Evolutionary conservation across 306 rosid species (phyloP).

Genomic region (Rosa lucieae): DNA sequence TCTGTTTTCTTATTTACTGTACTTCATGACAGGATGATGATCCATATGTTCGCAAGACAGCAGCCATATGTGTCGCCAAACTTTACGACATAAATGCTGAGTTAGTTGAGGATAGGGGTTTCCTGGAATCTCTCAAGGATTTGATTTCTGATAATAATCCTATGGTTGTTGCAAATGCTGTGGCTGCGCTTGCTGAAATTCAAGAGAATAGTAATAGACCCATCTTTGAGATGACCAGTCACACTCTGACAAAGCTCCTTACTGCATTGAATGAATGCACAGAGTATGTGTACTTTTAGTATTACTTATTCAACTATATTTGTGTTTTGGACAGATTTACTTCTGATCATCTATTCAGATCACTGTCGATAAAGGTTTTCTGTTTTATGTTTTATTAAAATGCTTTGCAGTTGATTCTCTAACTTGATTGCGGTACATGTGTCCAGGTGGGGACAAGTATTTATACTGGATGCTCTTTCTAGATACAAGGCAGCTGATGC

Average conservation of each 20-base stretch:
- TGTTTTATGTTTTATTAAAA: neutral
- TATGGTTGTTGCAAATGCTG: constrained; percentile 99
- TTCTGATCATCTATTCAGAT: neutral
- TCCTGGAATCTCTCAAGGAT: constrained; percentile 92
- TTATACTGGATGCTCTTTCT: constrained; percentile 96
- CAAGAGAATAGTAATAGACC: constrained; percentile 86
- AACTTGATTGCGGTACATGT: constrained; percentile 21
- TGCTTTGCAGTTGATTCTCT: constrained; percentile 19
- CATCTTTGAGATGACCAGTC: constrained; percentile 85
- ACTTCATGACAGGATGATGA: constrained; percentile 84
- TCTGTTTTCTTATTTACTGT: constrained; percentile 22
- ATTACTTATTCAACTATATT: neutral
- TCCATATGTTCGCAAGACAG: constrained; percentile 99
- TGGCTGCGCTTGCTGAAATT: constrained; percentile 96
- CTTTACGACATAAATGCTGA: constrained; percentile 98
- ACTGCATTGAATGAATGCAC: constrained; percentile 99
- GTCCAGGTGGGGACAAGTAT: constrained; percentile 97
- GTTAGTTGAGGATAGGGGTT: constrained; percentile 97
- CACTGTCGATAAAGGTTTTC: neutral
- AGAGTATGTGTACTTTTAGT: constrained; percentile 60
- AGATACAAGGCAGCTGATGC: constrained; percentile 95
- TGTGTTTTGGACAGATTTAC: neutral
- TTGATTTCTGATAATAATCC: constrained; percentile 99
- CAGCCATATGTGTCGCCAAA: constrained; percentile 98
- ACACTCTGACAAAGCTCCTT: constrained; percentile 91